Base-by-base conservation (phyloP, 108 stramenopile species). In the Nitzschia inconspicua region DNA sequence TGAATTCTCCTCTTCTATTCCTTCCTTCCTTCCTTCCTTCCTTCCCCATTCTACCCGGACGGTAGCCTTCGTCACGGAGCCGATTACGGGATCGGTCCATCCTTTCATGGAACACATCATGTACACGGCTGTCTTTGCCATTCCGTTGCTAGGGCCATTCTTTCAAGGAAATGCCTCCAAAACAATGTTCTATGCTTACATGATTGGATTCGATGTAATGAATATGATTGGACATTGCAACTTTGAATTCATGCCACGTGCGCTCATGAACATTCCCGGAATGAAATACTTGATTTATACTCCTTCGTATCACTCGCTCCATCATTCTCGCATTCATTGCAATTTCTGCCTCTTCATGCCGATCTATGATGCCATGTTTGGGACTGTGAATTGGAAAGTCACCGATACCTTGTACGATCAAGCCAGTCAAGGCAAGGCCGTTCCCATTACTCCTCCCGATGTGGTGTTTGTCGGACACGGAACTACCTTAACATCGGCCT, bases 241-340 rank as follows among this genome's bases (percentile, higher is more conserved):
- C 25, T 63, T 63, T 32, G 62, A 63, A 16, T 63, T 63, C 32
- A 19, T 63, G 7, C 62, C 62, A 9, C 48, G 62, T 0, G 50
- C 50, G 62, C 52, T 63, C 39, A 63, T 63, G 62, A 63, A 50
- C n/a, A 63, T 63, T 22, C 62, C 62, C 22, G 62, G 62, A 4
- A 44, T 63, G 50, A 63, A 39, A 36, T 65, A 65, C 24, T 51
- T 65, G 52, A 56, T 65, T 42, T 65, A 65, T 34, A 65, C 65
- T 2, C 65, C 65, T 39, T 31, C 52, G n/a, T 65, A 46, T 27
- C 65, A 65, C 36, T 56, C 54, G 7, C 22, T 54, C 5, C 65
- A 65, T 27, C 65, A 65, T 28, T 47, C 48, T 43, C 54, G 52
- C 16, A 44, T 65, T 7, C 65, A 35, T 26, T 37, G 36, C 7